Evolutionary conservation across 1,284 basidiomycete genomes (phyloP).

Genomic region (Uromyces viciae-fabae): DNA sequence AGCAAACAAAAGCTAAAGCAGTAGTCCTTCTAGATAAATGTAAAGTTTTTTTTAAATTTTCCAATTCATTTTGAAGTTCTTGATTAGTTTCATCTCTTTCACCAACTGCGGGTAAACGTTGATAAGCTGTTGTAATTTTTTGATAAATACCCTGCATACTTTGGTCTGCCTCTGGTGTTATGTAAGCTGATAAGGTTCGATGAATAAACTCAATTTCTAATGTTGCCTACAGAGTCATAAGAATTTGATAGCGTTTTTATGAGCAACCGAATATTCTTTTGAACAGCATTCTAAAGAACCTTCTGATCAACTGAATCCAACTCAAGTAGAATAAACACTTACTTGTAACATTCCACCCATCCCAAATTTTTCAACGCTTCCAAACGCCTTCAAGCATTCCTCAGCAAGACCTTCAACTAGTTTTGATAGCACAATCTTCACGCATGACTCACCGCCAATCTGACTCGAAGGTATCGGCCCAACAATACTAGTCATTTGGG

Average conservation of each 20-base stretch:
- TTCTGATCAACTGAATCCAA: background rate
- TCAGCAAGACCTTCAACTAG: slow-evolving; percentile 78
- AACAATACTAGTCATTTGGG: slow-evolving; percentile 76
- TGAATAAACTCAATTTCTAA: slow-evolving; percentile 99
- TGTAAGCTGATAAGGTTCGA: slow-evolving; percentile 83
- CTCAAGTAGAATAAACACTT: slow-evolving; percentile 53
- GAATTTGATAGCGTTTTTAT: slow-evolving; percentile 92
- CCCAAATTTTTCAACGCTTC: slow-evolving; percentile 79
- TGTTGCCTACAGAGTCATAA: slow-evolving; percentile 74
- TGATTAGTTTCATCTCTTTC: slow-evolving; percentile 57
- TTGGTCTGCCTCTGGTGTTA: slow-evolving; percentile 72
- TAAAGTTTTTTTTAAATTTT: slow-evolving; percentile 83
- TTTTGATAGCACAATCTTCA: slow-evolving; percentile 74
- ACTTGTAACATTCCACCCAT: slow-evolving; percentile 98
- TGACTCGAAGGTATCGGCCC: slow-evolving; percentile 57
- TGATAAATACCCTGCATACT: slow-evolving; percentile 86
- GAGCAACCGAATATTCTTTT: background rate
- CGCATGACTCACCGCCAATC: slow-evolving; percentile 57
- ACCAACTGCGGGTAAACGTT: slow-evolving; percentile 60
- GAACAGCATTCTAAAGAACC: slow-evolving; percentile 17
- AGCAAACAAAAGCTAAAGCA: slow-evolving; percentile 87
- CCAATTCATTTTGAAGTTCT: slow-evolving; percentile 80
- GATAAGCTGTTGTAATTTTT: slow-evolving; percentile 86
- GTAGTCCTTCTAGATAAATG: slow-evolving; percentile 81
- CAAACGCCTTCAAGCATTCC: slow-evolving; percentile 77